These are phyloP conservation scores for Gaertneriomyces semiglobifer DNA, from an alignment of 192 early-diverging fungal species.

Conservation along the genomic window DNA sequence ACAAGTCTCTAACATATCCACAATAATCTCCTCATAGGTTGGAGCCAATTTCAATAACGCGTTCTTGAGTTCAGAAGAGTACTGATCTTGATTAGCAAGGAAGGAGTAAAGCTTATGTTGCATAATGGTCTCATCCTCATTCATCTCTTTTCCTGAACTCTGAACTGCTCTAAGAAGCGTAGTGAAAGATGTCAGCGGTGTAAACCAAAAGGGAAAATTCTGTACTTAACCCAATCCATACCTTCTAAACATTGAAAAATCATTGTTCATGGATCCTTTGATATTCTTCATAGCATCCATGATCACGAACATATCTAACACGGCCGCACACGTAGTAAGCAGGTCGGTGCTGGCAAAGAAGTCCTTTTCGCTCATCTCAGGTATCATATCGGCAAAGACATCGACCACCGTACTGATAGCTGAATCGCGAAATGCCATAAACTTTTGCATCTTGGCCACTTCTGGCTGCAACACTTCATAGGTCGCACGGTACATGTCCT, in stretches of 20 bases:
- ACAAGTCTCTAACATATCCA: slow-evolving; percentile 45
- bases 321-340: slow-evolving; percentile 32
- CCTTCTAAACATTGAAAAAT: slow-evolving; percentile 53
- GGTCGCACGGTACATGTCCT: slow-evolving; percentile 27
- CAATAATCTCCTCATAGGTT: slow-evolving; percentile 41
- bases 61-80: slow-evolving; percentile 37
- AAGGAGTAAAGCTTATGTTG: slow-evolving; percentile 41
- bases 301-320: slow-evolving; percentile 44
- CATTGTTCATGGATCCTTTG: slow-evolving; percentile 55
- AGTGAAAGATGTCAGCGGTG: background rate
- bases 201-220: background rate
- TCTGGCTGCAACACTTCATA: slow-evolving; percentile 43
- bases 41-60: slow-evolving; percentile 23
- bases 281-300: slow-evolving; percentile 54
- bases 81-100: slow-evolving; percentile 45
- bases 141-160: slow-evolving; percentile 14
- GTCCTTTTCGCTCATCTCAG: slow-evolving; percentile 33
- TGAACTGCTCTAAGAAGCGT: slow-evolving; percentile 7
- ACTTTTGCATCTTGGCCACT: slow-evolving; percentile 41
- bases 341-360: slow-evolving; percentile 37
- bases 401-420: slow-evolving; percentile 31
- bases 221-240: slow-evolving; percentile 4
- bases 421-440: slow-evolving; percentile 45
- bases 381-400: slow-evolving; percentile 32
- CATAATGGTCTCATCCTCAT: slow-evolving; percentile 31